phyloP scores from a whole-genome alignment of 2,329 filamentous ascomycete genomes.

The Pestalotiopsis sp. region DNA sequence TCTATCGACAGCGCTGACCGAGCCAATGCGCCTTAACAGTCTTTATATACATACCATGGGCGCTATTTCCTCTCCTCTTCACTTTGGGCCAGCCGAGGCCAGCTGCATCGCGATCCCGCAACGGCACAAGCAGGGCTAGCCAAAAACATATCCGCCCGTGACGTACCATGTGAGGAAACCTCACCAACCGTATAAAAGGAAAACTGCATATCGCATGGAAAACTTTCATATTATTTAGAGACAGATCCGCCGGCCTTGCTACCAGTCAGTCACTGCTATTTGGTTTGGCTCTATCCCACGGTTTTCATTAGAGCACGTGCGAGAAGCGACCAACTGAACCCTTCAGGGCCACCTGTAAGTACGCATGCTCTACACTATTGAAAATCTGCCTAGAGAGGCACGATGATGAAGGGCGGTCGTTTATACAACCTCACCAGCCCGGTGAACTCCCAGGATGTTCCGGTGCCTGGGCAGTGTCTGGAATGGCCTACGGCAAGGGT shows the following conservation, averaged over 20 bases:
- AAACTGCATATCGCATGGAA: not conserved
- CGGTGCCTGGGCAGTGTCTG: not conserved
- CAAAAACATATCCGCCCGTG: not conserved
- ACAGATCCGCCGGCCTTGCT: not conserved
- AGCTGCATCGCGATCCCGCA: constrained; percentile 2
- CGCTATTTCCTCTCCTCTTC: not conserved
- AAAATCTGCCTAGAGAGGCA: not conserved
- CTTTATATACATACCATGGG: not conserved
- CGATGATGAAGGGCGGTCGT: not conserved
- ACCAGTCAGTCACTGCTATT: not conserved
- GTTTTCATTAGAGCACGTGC: not conserved
- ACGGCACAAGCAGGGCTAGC: not conserved
- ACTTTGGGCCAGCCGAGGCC: not conserved
- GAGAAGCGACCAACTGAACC: not conserved
- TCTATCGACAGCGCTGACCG: not conserved
- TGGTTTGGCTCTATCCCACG: not conserved
- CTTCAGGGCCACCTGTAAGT: not conserved
- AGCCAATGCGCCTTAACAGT: not conserved
- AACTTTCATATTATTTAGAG: not conserved
- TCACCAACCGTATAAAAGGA: not conserved
- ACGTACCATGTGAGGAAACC: not conserved
- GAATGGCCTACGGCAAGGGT: not conserved
- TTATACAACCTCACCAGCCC: not conserved
- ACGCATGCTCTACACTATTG: not conserved
- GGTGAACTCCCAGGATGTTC: not conserved